Evolutionary conservation across 495 filamentous ascomycete genomes (phyloP), one percentile per base, ranked within the genome.

Genomic region (Tricharina praecox): DNA sequence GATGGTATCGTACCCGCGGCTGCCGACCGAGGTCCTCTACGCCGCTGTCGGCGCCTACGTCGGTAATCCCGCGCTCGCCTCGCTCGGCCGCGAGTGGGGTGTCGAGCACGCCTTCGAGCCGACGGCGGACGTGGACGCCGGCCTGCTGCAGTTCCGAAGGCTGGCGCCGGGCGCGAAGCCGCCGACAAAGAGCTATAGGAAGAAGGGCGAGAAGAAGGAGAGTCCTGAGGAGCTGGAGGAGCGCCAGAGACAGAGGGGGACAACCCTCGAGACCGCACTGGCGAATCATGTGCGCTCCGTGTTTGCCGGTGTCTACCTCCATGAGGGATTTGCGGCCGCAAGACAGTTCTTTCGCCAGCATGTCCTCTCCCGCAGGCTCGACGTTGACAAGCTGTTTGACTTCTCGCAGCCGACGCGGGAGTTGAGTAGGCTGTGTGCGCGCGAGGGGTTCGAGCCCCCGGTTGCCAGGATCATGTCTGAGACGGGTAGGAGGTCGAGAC

Each of bases 51-150:
- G 75, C 54, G 85, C 83, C 20, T 95, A 83, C 63, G 72, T 75
- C 37, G 88, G 90, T 2, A 67, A 72, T 4, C 71, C 73, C 45
- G 71, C 85, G 0, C 73, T 96, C 18, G 65, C 74, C 21, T 65
- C 73, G 1, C 72, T 95, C 50, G 71, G 80, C 0, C 65, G 69
- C 26, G 82, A 86, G 64, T 97, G 90, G 88, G 90, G 92, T 64
- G 74, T 95, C 13, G 88, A 96, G 55, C 56, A 67, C 30, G 90
- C 82, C 13, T 80, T 82, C 5, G 76, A 73, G 26, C 88, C 90
- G 0, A 87, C 85, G 18, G 78, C 74, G 37, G 84, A 96, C 64
- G 88, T 96, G 46, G 87, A 97, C 63, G 81, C 88, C 1, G 92
- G 90, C 8, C 66, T 87, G n/a, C 70, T 97, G 33, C 92, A 96